Base-by-base conservation (phyloP, 2,329 filamentous ascomycete genomes). In the Phialocephala sp. region DNA sequence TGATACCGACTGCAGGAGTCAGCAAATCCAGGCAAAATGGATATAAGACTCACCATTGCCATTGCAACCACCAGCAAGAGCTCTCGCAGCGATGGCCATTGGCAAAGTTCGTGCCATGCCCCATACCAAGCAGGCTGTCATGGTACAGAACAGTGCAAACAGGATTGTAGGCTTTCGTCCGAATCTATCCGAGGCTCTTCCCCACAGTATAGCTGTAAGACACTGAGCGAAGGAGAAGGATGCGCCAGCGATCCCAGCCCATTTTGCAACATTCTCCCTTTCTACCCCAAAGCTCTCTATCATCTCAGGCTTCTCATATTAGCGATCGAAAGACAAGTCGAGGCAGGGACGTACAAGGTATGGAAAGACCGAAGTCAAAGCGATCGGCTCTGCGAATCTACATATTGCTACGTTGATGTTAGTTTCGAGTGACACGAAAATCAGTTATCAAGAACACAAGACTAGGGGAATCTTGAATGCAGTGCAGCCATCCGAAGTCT, bases 131-230 rank as follows among this genome's bases (percentile, higher is more conserved):
- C 91, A 93, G 47, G 90, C 90, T 0, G 89, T 75, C 91, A 97
- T 96, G 54, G 93, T 97, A 72, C 86, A 91, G 43, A 88, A 77
- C 20, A 95, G 81, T 0, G 91, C 93, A 8, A 84, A 75, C 15
- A 98, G 82, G 66, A 98, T 92, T 45, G 90, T 86, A 0, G 90
- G 91, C 75, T 97, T 97, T 63, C 94, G 87, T 22, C 94, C 95
- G 68, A 91, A 87, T 52, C 79, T 81, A 77, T 98, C 95, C 0
- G 93, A 92, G 1, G 89, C 85, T 69, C 88, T 85, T 6, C 93
- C 90, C 91, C 92, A 94, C 0, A 87, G 80, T 1, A 94, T 86
- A 20, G 90, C 91, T 6, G 90, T 92, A 20, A 86, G 59, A 71
- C 89, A 90, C 78, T 94, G 91, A 36, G 86, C 84, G 12, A 93